A percentile compares a stretch with the other conserved stretches of the same genome.
phyloP scores from a whole-genome alignment of 192 early-diverging fungal genomes.

The Globomyces pollinis-pini region DNA sequence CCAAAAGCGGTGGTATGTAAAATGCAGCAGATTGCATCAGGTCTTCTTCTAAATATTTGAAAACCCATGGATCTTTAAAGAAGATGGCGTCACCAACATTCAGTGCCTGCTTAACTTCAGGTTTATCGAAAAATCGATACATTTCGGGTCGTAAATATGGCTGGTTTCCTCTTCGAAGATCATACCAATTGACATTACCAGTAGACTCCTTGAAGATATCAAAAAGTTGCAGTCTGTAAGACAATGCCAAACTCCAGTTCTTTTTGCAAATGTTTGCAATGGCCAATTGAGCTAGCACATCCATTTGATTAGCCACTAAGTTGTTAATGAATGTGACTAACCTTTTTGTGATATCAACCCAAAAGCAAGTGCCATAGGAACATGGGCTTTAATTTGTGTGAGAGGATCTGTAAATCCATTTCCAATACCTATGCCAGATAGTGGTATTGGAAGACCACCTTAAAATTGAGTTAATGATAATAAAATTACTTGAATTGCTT shows the following conservation, averaged over 20 bases:
- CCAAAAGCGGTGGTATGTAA: slow-evolving; percentile 49
- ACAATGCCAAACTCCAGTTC: slow-evolving; percentile 43
- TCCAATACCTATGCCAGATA: slow-evolving; percentile 54
- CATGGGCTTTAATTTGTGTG: slow-evolving; percentile 48
- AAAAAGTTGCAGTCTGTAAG: slow-evolving; percentile 49
- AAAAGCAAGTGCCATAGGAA: slow-evolving; percentile 46
- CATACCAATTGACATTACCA: slow-evolving; percentile 70
- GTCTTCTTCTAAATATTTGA: slow-evolving; percentile 43
- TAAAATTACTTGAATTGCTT: too few species aligned
- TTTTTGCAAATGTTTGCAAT: slow-evolving; percentile 34
- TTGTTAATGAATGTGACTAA: too few species aligned
- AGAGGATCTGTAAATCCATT: slow-evolving; percentile 61
- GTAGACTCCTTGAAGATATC: slow-evolving; percentile 57
- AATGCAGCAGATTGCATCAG: slow-evolving; percentile 57
- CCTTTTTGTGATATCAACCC: slow-evolving; percentile 38
- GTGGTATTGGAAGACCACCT: slow-evolving; percentile 29
- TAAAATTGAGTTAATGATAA: background rate
- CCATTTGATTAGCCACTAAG: slow-evolving; percentile 32
- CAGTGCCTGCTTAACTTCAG: slow-evolving; percentile 52
- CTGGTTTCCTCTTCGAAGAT: slow-evolving; percentile 56
- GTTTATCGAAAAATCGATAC: slow-evolving; percentile 28
- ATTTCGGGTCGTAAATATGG: background rate
- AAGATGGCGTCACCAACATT: slow-evolving; percentile 37
- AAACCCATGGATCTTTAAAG: slow-evolving; percentile 46
- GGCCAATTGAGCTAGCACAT: slow-evolving; percentile 21